Evolutionary conservation across 73 alveolate species (phyloP), one percentile per base, ranked within the genome.

Genomic region (Blepharisma stoltei): DNA sequence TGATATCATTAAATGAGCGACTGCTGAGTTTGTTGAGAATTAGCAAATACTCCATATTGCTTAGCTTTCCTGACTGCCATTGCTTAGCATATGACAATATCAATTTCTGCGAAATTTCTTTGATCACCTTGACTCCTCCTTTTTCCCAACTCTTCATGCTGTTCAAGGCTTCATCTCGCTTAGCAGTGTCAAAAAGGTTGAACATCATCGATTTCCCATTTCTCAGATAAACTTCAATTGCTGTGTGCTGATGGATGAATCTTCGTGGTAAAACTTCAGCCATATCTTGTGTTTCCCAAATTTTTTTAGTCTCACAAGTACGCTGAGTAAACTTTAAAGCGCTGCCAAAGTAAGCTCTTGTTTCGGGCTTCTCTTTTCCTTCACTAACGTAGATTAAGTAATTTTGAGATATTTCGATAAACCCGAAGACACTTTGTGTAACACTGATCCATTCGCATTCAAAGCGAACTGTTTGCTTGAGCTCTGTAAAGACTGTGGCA

Each of bases 1-100:
- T 83, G 41, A 82, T 55, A 70, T 91, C 95, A 11, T 91, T 88
- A 77, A 81, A 78, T 11, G 92, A 78, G 71, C 97, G 76, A 38
- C 90, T 71, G 32, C 89, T 47, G n/a, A 81, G 52, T 27, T 83
- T 81, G 65, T 91, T 91, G 3, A 91, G 32, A 43, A 78, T 73
- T 85, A 91, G 81, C 46, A 91, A 73, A 50, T 91, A 91, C 46
- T 91, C 97, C 37, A 78, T 86, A 69, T 87, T 91, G 46, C 91
- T 43, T 2, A 91, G 93, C 80, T 95, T 67, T 86, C 93, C 84
- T 55, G 83, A 54, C 82, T 81, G 70, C 99, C 97, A 96, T 68
- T 86, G 88, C 67, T 93, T 89, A 0, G 90, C 71, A 25, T 90
- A 75, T 47, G 32, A n/a, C 52, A 55, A 9, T 71, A 78, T 20